Percentiles rank a stretch among this genome's conserved stretches.
phyloP scores from a whole-genome alignment of 192 early-diverging fungal species.

The Mortierella antarctica region DNA sequence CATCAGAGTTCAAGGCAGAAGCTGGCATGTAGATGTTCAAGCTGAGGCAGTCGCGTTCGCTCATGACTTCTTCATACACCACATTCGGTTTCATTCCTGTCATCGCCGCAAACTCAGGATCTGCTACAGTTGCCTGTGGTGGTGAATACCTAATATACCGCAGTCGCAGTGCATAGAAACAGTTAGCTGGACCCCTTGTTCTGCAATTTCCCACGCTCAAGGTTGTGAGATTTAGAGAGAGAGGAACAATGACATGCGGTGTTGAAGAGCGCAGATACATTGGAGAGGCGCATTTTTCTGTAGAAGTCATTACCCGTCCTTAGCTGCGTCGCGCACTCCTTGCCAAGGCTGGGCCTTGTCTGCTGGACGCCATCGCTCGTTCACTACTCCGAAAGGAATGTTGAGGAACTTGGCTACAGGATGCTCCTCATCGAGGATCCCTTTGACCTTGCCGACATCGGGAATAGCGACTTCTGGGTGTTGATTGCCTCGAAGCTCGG shows the following conservation, averaged over 20 bases:
- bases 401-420: conserved; percentile 25
- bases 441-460: not conserved
- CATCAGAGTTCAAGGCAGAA: not conserved
- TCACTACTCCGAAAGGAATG: conserved; percentile 25
- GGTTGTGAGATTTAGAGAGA: too few species aligned
- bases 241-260: too few species aligned
- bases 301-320: conserved; percentile 7
- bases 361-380: conserved; percentile 33
- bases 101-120: not conserved
- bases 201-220: too few species aligned
- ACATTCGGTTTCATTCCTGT: not conserved
- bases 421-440: not conserved
- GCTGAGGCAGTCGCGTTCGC: conserved; percentile 11
- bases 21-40: conserved; percentile 22
- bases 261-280: not conserved
- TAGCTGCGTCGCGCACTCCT: conserved; percentile 20
- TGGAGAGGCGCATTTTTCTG: not conserved
- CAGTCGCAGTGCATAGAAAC: not conserved
- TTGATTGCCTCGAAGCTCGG: too few species aligned
- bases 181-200: too few species aligned
- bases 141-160: not conserved
- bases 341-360: conserved; percentile 19
- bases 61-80: not conserved
- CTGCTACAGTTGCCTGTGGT: conserved; percentile 1
- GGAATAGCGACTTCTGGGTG: not conserved